A percentile compares a stretch with the other conserved stretches of the same genome.
Conservation (phyloP, 2,329 filamentous ascomycete species). For the Trichoderma sp. region DNA sequence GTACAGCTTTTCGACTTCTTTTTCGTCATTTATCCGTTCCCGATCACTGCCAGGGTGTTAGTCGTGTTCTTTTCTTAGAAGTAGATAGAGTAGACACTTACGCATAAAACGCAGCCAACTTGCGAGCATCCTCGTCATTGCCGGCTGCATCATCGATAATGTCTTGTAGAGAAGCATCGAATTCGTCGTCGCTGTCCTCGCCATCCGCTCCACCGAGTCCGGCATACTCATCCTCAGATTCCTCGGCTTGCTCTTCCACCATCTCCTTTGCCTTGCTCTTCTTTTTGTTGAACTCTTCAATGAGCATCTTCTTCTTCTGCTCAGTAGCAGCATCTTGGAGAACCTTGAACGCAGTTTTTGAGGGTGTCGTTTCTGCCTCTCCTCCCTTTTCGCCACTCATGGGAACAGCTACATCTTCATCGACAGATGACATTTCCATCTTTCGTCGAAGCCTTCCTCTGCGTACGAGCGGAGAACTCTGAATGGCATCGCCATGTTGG, state of each 20-base stretch:
- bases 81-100: constrained; percentile 51
- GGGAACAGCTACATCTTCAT: constrained; percentile 24
- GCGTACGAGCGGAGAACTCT: constrained; percentile 59
- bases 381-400: constrained; percentile 20
- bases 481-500: constrained; percentile 39
- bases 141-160: constrained; percentile 87
- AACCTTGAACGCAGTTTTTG: constrained; percentile 57
- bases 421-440: constrained; percentile 29
- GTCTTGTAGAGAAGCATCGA: constrained; percentile 68
- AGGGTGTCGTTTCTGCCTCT: constrained; percentile 24
- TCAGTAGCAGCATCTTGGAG: constrained; percentile 65
- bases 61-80: background rate
- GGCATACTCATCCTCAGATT: constrained; percentile 97
- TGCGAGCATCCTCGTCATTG: constrained; percentile 73
- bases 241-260: constrained; percentile 90
- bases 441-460: constrained; percentile 54
- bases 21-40: constrained; percentile 76
- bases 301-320: constrained; percentile 50
- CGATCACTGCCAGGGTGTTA: constrained; percentile 58
- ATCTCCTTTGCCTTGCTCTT: constrained; percentile 84
- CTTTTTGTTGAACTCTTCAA: constrained; percentile 72
- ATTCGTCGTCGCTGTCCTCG: constrained; percentile 75
- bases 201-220: constrained; percentile 87
- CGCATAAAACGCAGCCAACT: constrained; percentile 85
- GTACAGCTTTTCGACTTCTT: constrained; percentile 85